Conservation (phyloP, 2,329 filamentous ascomycete species). For the Colletotrichum chlorophyti region DNA sequence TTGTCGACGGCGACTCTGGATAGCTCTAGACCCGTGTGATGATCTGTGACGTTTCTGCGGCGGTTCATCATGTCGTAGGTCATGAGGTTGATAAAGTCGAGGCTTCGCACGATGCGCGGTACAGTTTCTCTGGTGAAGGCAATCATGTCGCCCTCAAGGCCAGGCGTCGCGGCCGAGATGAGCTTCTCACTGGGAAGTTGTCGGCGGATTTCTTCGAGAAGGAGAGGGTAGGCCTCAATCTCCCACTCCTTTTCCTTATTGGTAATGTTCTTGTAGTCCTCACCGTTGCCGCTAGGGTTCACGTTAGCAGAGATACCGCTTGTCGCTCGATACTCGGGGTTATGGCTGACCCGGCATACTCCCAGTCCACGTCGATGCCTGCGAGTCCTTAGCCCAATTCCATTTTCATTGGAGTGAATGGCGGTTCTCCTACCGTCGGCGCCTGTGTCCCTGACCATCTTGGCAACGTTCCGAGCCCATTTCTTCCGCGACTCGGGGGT, state of each 20-base stretch:
- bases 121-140: slow-evolving; percentile 67
- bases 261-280: slow-evolving; percentile 70
- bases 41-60: slow-evolving; percentile 67
- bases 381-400: neutral
- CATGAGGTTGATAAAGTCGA: slow-evolving; percentile 75
- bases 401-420: neutral
- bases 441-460: slow-evolving; percentile 66
- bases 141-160: slow-evolving; percentile 69
- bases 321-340: slow-evolving; percentile 2
- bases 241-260: slow-evolving; percentile 68
- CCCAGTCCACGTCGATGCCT: slow-evolving; percentile 67
- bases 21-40: slow-evolving; percentile 68
- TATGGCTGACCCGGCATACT: slow-evolving; percentile 56
- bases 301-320: neutral
- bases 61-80: slow-evolving; percentile 76
- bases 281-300: slow-evolving; percentile 64
- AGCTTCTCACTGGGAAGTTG: slow-evolving; percentile 63
- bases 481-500: slow-evolving; percentile 50
- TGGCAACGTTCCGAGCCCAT: slow-evolving; percentile 70
- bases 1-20: slow-evolving; percentile 62
- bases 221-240: slow-evolving; percentile 66
- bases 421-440: slow-evolving; percentile 64
- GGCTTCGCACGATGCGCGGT: slow-evolving; percentile 61
- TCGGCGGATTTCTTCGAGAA: slow-evolving; percentile 64
- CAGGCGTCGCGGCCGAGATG: slow-evolving; percentile 74